Evolutionary conservation across 805 yeast genomes (phyloP), one percentile per base, ranked within the genome.

Genomic region (Kregervanrija fluxuum): DNA sequence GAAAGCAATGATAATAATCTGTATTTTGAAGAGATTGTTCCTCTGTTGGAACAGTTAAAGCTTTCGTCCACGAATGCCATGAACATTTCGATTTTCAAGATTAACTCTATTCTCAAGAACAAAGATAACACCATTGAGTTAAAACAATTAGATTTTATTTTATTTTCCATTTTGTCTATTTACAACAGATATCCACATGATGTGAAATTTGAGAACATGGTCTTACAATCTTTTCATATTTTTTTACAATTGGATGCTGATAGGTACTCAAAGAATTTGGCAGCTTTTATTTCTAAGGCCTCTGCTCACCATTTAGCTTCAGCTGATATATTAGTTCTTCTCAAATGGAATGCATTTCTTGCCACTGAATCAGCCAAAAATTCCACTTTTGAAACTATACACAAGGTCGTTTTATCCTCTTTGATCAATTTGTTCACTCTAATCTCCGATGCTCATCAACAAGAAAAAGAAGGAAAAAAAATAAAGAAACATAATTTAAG

Each of bases 341-440:
- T 84, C 35, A 68, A 70, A 13, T 84, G 90, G 89, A 61, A 69
- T 38, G 68, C 71, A 41, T 57, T 59, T 40, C 54, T 76, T 59
- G 37, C 65, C 22, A 48, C 59, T 37, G 45, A 54, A 15, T 54
- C 63, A 8, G 45, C 56, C 5, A 53, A 55, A 30, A 39, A 54
- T 3, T 49, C 1, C 33, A 30, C 15, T 32, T 64, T 68, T 37
- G 53, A 58, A 13, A 30, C 44, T 3, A 33, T 54, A 9, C 14
- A 54, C 5, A 45, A 38, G 6, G 51, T 48, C 14, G 48, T 65
- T 32, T 56, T 57, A 31, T 58, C 53, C 15, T 57, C 62, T 11
- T 71, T 67, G 35, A 65, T 69, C 15, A 51, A 56, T 38, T 59
- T 79, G 35, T 52, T 78, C 38, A 61, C 70, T 41, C 44, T 44